Conservation (phyloP, 768 basidiomycete genomes). For the Phlebiopsis flavidoalba region DNA sequence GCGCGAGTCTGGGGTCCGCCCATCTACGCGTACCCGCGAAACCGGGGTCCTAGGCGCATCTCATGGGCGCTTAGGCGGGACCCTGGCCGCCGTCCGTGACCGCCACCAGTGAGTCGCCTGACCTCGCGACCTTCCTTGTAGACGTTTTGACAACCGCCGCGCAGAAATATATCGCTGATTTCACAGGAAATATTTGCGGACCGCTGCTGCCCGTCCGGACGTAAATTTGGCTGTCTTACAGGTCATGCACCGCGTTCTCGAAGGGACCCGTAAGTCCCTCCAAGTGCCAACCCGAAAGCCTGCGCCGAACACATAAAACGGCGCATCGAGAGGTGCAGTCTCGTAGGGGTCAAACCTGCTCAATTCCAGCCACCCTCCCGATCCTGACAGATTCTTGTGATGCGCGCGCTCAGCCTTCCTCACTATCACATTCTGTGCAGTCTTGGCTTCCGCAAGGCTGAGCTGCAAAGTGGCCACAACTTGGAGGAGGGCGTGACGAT, state of each 20-base stretch:
- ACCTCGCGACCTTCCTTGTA: background rate
- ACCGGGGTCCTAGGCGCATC: background rate
- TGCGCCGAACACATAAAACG: background rate
- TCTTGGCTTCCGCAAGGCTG: constrained; percentile 8
- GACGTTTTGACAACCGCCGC: background rate
- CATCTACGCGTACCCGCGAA: background rate
- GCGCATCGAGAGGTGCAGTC: background rate
- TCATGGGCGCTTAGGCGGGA: background rate
- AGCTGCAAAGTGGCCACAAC: constrained; percentile 25
- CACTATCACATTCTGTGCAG: background rate
- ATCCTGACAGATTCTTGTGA: background rate
- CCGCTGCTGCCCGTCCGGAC: background rate
- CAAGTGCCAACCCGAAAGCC: background rate
- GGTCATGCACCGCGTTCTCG: background rate
- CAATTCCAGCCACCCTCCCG: background rate
- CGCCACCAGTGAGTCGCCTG: background rate
- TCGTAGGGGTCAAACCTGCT: background rate
- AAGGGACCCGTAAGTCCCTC: background rate
- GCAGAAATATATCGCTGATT: background rate
- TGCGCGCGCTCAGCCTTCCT: background rate
- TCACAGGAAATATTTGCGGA: background rate
- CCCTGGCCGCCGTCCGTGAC: background rate
- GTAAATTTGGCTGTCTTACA: background rate
- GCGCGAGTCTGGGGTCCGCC: background rate
- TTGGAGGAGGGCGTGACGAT: constrained; percentile 31